Conservation (phyloP, 768 basidiomycete species). For the Lyophyllum semitale region DNA sequence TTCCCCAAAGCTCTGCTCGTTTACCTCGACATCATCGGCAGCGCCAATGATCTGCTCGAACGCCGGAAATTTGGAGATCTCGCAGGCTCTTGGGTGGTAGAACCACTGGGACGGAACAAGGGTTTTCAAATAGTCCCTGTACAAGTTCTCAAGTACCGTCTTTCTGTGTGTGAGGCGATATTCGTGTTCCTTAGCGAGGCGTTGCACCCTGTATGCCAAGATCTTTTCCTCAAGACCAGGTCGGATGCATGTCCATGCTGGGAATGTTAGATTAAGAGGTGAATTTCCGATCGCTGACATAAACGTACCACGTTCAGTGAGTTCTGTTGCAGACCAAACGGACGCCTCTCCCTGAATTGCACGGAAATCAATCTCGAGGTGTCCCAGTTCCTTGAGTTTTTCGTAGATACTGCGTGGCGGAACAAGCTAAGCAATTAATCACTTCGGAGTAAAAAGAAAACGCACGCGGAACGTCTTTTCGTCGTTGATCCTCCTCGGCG, state of each 20-base stretch:
- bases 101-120: constrained; percentile 24
- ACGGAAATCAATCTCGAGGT: constrained; percentile 14
- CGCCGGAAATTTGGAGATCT: constrained; percentile 10
- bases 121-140: constrained; percentile 17
- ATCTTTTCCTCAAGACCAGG: constrained; percentile 18
- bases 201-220: not conserved
- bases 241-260: constrained; percentile 26
- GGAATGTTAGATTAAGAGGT: not conserved
- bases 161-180: no score
- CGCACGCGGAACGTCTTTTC: not conserved
- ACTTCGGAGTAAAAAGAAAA: not conserved
- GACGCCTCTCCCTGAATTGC: not conserved
- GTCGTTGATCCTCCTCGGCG: no score
- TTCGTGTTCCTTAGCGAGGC: no score
- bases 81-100: constrained; percentile 20
- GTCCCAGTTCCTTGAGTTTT: constrained; percentile 19
- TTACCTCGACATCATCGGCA: not conserved
- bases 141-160: constrained; percentile 11
- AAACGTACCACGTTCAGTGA: constrained; percentile 29
- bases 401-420: constrained; percentile 17
- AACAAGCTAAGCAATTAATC: not conserved
- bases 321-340: constrained; percentile 6
- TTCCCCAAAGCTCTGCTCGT: not conserved
- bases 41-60: constrained; percentile 1
- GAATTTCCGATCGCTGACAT: not conserved